These are phyloP conservation scores for Capsella rubella DNA, from an alignment of 441 rosid species.

Conservation along the genomic window DNA sequence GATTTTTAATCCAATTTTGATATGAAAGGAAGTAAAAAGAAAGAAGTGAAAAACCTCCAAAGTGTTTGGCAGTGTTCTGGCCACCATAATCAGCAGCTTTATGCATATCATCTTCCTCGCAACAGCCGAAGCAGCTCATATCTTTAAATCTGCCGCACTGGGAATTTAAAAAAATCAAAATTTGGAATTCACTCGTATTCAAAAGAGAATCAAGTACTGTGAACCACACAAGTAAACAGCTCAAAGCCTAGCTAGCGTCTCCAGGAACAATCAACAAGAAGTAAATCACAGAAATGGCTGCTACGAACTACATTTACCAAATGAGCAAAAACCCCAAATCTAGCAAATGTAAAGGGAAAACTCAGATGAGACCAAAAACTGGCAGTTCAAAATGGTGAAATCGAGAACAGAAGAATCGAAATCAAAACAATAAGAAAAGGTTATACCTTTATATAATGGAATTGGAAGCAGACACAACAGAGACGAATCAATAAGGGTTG, in stretches of 20 bases:
- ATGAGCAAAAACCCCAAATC: neutral
- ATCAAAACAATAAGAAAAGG: neutral
- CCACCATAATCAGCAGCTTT: slow-evolving; percentile 77
- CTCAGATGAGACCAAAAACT: neutral
- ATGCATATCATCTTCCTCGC: slow-evolving; percentile 77
- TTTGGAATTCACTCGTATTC: neutral
- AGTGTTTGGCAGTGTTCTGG: slow-evolving; percentile 60
- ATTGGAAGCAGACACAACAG: neutral
- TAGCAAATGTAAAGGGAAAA: neutral
- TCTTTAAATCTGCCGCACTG: slow-evolving; percentile 26
- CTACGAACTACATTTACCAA: neutral
- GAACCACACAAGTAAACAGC: neutral
- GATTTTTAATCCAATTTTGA: neutral
- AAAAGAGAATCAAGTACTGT: neutral
- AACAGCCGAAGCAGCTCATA: slow-evolving; percentile 92
- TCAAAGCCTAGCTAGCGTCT: neutral
- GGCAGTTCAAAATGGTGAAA: neutral
- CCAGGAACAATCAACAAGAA: neutral
- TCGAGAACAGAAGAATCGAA: neutral
- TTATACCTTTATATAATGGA: slow-evolving; percentile 21
- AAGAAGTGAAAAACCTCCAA: slow-evolving; percentile 54
- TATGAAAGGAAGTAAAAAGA: neutral
- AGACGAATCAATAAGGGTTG: neutral
- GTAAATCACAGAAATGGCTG: neutral
- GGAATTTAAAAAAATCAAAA: neutral